A percentile compares a stretch with the other conserved stretches of the same genome.
Conservation (phyloP, 805 yeast genomes). For the Dipodascus albidus region DNA sequence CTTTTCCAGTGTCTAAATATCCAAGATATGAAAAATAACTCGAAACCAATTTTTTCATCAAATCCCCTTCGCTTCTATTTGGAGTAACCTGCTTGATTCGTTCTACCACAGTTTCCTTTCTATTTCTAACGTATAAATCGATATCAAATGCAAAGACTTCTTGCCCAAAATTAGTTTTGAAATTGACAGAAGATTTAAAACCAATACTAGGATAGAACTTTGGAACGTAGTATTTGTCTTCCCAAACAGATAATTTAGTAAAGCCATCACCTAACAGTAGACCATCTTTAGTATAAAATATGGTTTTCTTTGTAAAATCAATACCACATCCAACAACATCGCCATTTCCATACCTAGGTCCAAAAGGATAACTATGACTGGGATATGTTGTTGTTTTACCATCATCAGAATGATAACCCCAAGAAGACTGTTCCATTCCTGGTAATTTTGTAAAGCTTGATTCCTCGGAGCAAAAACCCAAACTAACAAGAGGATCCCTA, state of each 20-base stretch:
- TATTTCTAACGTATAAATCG: constrained; percentile 36
- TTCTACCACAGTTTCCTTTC: constrained; percentile 28
- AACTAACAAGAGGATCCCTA: neutral
- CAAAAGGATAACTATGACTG: constrained; percentile 30
- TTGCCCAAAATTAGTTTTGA: constrained; percentile 41
- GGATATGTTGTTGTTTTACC: constrained; percentile 33
- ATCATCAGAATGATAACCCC: constrained; percentile 43
- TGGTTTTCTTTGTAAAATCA: constrained; percentile 49
- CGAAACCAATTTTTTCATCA: constrained; percentile 28
- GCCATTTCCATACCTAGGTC: constrained; percentile 37
- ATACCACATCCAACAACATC: constrained; percentile 81
- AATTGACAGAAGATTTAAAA: constrained; percentile 30
- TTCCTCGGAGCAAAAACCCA: constrained; percentile 32
- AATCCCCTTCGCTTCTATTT: constrained; percentile 8
- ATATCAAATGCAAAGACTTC: constrained; percentile 51
- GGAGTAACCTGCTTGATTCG: constrained; percentile 8
- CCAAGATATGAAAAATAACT: constrained; percentile 51
- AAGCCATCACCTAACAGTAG: constrained; percentile 39
- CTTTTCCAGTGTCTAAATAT: constrained; percentile 39
- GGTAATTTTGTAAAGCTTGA: constrained; percentile 30
- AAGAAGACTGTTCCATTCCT: constrained; percentile 36
- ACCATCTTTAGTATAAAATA: constrained; percentile 80
- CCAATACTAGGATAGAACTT: constrained; percentile 40
- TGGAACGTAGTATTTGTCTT: neutral
- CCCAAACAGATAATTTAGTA: neutral